These are phyloP conservation scores for Aspergillus incahuasiensis DNA, from an alignment of 495 filamentous ascomycete species.

Conservation along the genomic window DNA sequence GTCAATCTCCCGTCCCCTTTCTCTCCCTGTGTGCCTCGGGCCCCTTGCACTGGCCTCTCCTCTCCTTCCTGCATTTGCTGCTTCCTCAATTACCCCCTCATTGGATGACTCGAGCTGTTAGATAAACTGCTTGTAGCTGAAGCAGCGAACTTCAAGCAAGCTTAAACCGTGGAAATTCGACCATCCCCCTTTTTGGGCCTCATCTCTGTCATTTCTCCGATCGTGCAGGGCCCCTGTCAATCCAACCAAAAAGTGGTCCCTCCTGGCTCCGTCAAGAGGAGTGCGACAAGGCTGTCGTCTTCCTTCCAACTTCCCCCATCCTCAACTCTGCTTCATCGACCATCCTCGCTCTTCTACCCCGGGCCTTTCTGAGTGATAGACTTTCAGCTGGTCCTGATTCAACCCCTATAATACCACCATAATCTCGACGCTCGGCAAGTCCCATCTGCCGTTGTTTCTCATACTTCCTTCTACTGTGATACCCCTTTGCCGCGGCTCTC, in stretches of 20 bases:
- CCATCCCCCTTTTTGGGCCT: constrained; percentile 12
- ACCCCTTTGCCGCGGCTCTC: background rate
- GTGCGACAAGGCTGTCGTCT: constrained; percentile 9
- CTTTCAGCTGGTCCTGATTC: constrained; percentile 25
- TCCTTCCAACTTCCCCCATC: background rate
- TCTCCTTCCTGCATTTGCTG: background rate
- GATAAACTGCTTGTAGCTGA: background rate
- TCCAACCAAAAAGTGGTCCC: constrained; percentile 17
- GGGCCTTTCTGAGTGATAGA: constrained; percentile 9
- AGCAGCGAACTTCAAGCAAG: background rate
- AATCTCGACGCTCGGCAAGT: constrained; percentile 6
- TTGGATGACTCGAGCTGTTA: background rate
- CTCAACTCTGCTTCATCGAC: constrained; percentile 3
- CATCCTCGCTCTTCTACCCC: background rate
- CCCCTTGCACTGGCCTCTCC: constrained; percentile 1
- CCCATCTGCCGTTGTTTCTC: background rate
- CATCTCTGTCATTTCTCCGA: constrained; percentile 10
- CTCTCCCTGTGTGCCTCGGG: constrained; percentile 10
- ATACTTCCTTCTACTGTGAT: background rate
- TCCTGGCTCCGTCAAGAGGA: constrained; percentile 8
- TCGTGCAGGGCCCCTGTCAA: constrained; percentile 21
- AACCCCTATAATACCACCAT: constrained; percentile 10
- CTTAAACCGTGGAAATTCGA: background rate
- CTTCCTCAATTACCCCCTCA: background rate
- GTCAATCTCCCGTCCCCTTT: constrained; percentile 13